These are phyloP conservation scores for Aspergillus amoenus DNA, from an alignment of 2,329 filamentous ascomycete species.

Conservation along the genomic window DNA sequence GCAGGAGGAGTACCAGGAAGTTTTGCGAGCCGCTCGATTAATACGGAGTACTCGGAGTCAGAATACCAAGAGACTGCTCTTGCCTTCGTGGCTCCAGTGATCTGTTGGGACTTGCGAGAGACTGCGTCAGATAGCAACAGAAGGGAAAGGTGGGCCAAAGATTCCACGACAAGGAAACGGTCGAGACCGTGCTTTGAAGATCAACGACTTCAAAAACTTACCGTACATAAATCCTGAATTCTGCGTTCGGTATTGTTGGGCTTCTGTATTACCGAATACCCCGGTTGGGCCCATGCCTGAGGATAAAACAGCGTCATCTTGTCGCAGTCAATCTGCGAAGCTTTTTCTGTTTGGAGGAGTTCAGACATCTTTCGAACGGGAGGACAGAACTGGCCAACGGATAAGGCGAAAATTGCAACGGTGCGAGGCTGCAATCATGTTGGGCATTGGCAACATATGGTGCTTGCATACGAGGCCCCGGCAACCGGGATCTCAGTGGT, in stretches of 20 bases:
- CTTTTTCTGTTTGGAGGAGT: slow-evolving; percentile 10
- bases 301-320: slow-evolving; percentile 4
- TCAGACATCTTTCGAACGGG: slow-evolving; percentile 12
- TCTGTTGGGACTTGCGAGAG: background rate
- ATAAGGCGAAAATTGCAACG: slow-evolving; percentile 18
- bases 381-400: slow-evolving; percentile 9
- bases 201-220: background rate
- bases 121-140: background rate
- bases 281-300: slow-evolving; percentile 18
- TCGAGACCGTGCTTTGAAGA: background rate
- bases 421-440: slow-evolving; percentile 19
- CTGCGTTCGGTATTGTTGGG: slow-evolving; percentile 15
- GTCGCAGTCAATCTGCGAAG: slow-evolving; percentile 12
- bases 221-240: slow-evolving; percentile 1
- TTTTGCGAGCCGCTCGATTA: slow-evolving; percentile 4
- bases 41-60: background rate
- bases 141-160: background rate
- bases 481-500: slow-evolving; percentile 16
- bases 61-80: background rate
- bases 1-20: slow-evolving; percentile 1
- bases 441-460: slow-evolving; percentile 16
- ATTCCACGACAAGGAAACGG: background rate
- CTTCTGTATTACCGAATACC: slow-evolving; percentile 18
- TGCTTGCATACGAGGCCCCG: slow-evolving; percentile 16
- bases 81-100: background rate